Conservation (phyloP, 345 rosid genomes). For the Diplotaxis tenuifolia region DNA sequence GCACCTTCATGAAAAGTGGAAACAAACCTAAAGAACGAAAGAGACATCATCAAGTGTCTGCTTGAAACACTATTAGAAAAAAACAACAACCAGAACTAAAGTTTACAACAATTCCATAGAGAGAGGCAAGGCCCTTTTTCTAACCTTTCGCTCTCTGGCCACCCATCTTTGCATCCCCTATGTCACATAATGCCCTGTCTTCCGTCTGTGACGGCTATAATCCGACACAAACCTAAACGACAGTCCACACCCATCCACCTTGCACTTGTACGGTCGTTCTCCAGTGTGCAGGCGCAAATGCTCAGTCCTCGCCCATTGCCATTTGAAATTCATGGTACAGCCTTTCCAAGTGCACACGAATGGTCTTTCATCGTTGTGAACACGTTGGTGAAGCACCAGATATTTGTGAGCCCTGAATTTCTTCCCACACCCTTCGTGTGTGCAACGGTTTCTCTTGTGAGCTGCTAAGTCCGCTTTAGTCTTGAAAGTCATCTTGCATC, state of each 20-base stretch:
- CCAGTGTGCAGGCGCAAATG: slow-evolving; percentile 93
- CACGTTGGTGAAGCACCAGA: slow-evolving; percentile 77
- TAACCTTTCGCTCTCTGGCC: neutral
- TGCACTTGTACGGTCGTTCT: slow-evolving; percentile 84
- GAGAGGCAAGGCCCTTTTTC: slow-evolving; percentile 12
- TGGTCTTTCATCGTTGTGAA: slow-evolving; percentile 87
- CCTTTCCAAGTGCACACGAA: slow-evolving; percentile 88
- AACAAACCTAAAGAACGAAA: slow-evolving; percentile 8
- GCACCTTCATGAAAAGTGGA: slow-evolving; percentile 9
- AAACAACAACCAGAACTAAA: neutral
- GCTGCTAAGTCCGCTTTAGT: slow-evolving; percentile 59
- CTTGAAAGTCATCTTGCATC: slow-evolving; percentile 79
- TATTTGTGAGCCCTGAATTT: slow-evolving; percentile 82
- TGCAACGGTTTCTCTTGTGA: slow-evolving; percentile 79
- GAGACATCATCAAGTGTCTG: neutral
- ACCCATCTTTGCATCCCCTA: neutral
- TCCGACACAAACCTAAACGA: slow-evolving; percentile 97
- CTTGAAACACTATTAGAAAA: neutral
- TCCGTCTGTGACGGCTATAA: slow-evolving; percentile 89
- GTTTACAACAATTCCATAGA: slow-evolving; percentile 7
- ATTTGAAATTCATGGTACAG: slow-evolving; percentile 88
- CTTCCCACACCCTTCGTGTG: slow-evolving; percentile 78
- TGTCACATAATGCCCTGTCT: slow-evolving; percentile 73
- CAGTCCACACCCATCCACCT: slow-evolving; percentile 73
- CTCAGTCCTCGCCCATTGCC: slow-evolving; percentile 99